phyloP scores from a whole-genome alignment of 1,139 yeast species.

The Yamadazyma diospyri region DNA sequence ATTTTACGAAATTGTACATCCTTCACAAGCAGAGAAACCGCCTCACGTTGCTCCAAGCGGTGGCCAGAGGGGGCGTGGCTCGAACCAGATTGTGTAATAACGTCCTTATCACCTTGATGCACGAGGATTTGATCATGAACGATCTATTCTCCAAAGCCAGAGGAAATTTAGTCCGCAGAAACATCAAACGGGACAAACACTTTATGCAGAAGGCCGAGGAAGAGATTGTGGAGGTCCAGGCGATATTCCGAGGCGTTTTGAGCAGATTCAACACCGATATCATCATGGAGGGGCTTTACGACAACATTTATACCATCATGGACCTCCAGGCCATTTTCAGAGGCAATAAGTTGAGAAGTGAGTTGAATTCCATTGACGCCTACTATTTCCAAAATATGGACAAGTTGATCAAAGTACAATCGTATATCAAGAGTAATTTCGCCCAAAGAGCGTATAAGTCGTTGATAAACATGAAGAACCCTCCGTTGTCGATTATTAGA shows the following conservation, averaged over 20 bases:
- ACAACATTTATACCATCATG: slow-evolving; percentile 35
- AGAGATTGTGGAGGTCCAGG: slow-evolving; percentile 30
- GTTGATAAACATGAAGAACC: slow-evolving; percentile 65
- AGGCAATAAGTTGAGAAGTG: slow-evolving; percentile 39
- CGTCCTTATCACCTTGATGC: slow-evolving; percentile 40
- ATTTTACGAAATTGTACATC: slow-evolving; percentile 16
- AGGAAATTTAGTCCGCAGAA: slow-evolving; percentile 39
- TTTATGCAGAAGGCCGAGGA: slow-evolving; percentile 22
- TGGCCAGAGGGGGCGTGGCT: slow-evolving; percentile 49
- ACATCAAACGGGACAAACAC: slow-evolving; percentile 19
- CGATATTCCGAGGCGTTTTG: slow-evolving; percentile 44
- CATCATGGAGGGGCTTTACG: slow-evolving; percentile 51
- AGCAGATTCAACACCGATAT: slow-evolving; percentile 49
- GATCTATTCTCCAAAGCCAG: slow-evolving; percentile 42
- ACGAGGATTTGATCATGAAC: slow-evolving; percentile 36
- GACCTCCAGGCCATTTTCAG: slow-evolving; percentile 50
- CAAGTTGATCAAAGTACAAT: slow-evolving; percentile 69
- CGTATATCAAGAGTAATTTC: slow-evolving; percentile 62
- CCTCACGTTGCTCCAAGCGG: slow-evolving; percentile 44
- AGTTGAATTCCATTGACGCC: slow-evolving; percentile 35
- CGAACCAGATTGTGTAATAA: slow-evolving; percentile 45
- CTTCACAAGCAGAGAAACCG: slow-evolving; percentile 14
- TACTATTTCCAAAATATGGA: slow-evolving; percentile 56
- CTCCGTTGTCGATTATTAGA: slow-evolving; percentile 73
- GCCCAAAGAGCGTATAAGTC: slow-evolving; percentile 74